Evolutionary conservation across 768 basidiomycete genomes (phyloP), one percentile per base, ranked within the genome.

Genomic region (Psilocybe cyanescens): DNA sequence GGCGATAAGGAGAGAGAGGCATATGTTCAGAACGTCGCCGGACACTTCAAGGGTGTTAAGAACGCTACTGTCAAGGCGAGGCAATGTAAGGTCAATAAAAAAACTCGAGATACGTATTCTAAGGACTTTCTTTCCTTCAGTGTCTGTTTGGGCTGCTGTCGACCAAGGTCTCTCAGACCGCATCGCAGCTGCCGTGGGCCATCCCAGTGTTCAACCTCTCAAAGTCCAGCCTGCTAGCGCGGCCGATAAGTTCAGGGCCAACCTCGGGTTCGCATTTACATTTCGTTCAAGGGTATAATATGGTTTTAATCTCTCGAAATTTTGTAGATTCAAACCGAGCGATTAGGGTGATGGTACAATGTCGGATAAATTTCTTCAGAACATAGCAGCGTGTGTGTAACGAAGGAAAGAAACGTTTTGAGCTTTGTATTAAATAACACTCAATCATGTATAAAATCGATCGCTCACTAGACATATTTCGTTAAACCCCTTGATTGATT

Each of bases 141-240:
- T 93, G 41, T 83, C 89, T 30, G 88, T 91, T 62, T 95, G 89
- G 84, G 88, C 91, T 45, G 86, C 85, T 54, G 87, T 97, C 59
- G 84, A 90, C 72, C 89, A 92, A 69, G 80, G 76, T 9, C 78
- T 96, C 37, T 88, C 87, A 3, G 86, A 92, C 74, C 83, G 90
- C 62, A 81, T 98, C 66, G 92, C 93, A n/a, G 83, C 82, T 67
- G 91, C 86, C 2, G 81, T 95, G 55, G 86, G 86, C 45, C 78
- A 83, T 51, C 77, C 84, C 2, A 68, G 75, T 2, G 88, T 86
- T n/a, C 64, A 74, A 55, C 90, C 92, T 11, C 78, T 93, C 55
- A 66, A 77, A 59, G 84, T 86, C 66, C 86, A 86, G 73, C 74
- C 89, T 14, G 90, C 88, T 1, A 53, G 70, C 3, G 83, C 87